These are phyloP conservation scores for Arachis stenosperma DNA, from an alignment of 306 rosid genomes.

Conservation along the genomic window DNA sequence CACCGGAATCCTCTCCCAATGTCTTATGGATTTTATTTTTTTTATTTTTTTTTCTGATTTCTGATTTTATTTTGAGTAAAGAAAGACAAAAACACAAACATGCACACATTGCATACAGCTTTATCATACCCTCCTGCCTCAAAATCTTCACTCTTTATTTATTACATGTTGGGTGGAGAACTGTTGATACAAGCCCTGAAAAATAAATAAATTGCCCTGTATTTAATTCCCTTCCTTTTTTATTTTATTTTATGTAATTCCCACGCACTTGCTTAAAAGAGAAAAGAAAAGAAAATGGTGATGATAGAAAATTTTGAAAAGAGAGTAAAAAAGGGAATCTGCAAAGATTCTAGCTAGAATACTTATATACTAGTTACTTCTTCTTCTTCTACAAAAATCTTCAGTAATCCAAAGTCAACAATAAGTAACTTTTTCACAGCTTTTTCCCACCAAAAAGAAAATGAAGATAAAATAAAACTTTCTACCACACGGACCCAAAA, in stretches of 20 bases:
- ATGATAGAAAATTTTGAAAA: not conserved
- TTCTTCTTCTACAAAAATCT: slow-evolving; percentile 8
- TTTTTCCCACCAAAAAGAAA: not conserved
- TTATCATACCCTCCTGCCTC: slow-evolving; percentile 17
- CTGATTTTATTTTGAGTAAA: no score
- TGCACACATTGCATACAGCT: slow-evolving; percentile 5
- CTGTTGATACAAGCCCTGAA: slow-evolving; percentile 35
- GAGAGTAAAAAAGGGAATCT: slow-evolving; percentile 5
- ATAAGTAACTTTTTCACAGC: slow-evolving; percentile 29
- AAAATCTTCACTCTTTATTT: slow-evolving; percentile 41
- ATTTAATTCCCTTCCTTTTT: not conserved
- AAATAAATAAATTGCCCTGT: not conserved
- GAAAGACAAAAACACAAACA: not conserved
- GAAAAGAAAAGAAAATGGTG: not conserved
- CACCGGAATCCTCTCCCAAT: slow-evolving; percentile 52
- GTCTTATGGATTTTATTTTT: slow-evolving; percentile 27
- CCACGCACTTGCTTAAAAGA: not conserved
- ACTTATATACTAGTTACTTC: not conserved
- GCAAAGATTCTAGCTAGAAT: not conserved
- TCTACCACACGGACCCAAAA: slow-evolving; percentile 18
- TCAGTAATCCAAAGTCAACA: slow-evolving; percentile 42
- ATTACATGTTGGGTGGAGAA: slow-evolving; percentile 54
- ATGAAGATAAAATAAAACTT: slow-evolving; percentile 5
- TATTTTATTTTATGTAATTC: not conserved
- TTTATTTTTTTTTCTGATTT: no score